phyloP scores from a whole-genome alignment of 139 green algal species.

The Chlamydomonas schloesseri region DNA sequence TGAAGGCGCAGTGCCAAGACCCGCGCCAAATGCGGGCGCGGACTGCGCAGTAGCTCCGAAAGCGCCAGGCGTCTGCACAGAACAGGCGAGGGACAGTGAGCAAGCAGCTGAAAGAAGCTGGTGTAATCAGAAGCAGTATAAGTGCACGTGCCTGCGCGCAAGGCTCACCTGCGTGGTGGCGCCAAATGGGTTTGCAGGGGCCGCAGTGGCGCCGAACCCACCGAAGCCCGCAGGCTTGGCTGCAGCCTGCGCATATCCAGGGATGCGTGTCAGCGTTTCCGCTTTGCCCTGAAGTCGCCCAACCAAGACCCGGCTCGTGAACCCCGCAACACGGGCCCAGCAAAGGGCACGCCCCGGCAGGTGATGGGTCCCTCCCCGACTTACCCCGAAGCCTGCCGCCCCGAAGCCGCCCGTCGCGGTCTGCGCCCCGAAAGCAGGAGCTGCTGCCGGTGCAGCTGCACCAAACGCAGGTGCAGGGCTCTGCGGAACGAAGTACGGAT shows the following conservation, averaged over 20 bases:
- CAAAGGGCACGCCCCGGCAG: neutral
- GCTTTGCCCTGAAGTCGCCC: too few species aligned
- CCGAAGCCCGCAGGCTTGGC: slow-evolving; percentile 38
- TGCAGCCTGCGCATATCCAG: neutral
- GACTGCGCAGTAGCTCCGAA: slow-evolving; percentile 51
- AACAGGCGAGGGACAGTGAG: neutral
- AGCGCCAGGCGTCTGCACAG: slow-evolving; percentile 9
- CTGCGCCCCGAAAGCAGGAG: slow-evolving; percentile 6
- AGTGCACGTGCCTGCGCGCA: neutral
- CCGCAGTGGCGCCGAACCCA: slow-evolving; percentile 27
- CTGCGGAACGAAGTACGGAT: neutral
- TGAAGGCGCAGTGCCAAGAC: slow-evolving; percentile 24
- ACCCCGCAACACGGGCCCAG: too few species aligned
- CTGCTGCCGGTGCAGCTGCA: slow-evolving; percentile 3
- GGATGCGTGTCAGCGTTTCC: too few species aligned
- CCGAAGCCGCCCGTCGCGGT: slow-evolving; percentile 17
- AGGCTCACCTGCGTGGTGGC: slow-evolving; percentile 2
- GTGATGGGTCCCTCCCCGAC: neutral
- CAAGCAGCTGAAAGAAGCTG: too few species aligned
- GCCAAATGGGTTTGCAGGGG: slow-evolving; percentile 49
- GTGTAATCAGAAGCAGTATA: too few species aligned
- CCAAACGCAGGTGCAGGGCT: slow-evolving; percentile 30
- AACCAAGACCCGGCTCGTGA: too few species aligned
- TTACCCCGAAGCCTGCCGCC: slow-evolving; percentile 4
- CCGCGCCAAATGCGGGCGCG: slow-evolving; percentile 53